phyloP scores from a whole-genome alignment of 306 rosid species.

The Cotoneaster glaucophyllus region DNA sequence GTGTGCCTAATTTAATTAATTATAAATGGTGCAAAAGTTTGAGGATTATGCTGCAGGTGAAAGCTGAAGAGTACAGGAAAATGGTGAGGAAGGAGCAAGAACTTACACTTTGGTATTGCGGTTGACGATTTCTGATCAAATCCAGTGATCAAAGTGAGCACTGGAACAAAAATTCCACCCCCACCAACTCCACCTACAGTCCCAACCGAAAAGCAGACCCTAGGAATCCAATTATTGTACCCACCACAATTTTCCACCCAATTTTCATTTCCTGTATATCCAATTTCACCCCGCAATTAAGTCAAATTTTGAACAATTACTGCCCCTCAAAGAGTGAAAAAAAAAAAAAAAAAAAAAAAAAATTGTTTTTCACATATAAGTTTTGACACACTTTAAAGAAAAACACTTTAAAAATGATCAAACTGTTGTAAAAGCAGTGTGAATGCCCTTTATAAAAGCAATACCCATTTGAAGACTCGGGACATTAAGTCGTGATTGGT shows the following conservation, averaged over 20 bases:
- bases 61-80: background rate
- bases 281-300: background rate
- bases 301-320: background rate
- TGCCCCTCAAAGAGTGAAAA: background rate
- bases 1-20: background rate
- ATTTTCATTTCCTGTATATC: constrained; percentile 54
- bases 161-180: constrained; percentile 84
- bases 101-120: constrained; percentile 70
- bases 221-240: constrained; percentile 52
- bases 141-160: constrained; percentile 70
- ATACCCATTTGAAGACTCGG: too few relatives aligned
- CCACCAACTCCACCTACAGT: constrained; percentile 94
- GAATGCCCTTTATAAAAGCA: too few relatives aligned
- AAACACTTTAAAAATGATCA: too few relatives aligned
- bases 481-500: too few relatives aligned
- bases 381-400: too few relatives aligned
- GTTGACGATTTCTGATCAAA: constrained; percentile 77
- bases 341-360: too few relatives aligned
- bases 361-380: too few relatives aligned
- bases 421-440: too few relatives aligned
- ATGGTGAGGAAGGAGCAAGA: background rate
- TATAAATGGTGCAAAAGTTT: background rate
- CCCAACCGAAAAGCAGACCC: constrained; percentile 68
- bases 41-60: background rate
- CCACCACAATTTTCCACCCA: constrained; percentile 67